Base-by-base conservation (phyloP, 768 basidiomycete genomes). In the Pseudohyphozyma bogoriensis region DNA sequence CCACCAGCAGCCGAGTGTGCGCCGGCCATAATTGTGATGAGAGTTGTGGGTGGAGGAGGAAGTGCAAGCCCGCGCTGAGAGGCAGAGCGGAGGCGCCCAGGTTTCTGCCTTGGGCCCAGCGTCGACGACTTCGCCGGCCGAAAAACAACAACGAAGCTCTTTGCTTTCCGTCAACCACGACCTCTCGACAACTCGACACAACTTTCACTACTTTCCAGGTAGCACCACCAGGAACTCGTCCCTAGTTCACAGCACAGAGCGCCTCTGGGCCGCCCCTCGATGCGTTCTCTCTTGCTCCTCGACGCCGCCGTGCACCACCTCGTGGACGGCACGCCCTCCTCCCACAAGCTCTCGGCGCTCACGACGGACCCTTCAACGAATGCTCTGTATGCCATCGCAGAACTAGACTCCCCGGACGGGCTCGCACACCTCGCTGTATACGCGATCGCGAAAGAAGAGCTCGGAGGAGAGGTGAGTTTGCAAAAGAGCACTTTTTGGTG, bases 281-380 rank as follows among this genome's bases (percentile, higher is more conserved):
- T 67, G 66, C 56, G 66, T n/a, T 67, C 66, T 29, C 56, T 67
- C 49, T 20, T 50, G 9, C 36, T 64, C 40, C 60, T 63, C 57
- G 36, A 33, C 28, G 56, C 47, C 28, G 8, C 37, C 18, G 24
- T 18, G 36, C 35, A 37, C 24, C 33, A 52, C 35, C 47, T 49
- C 47, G 47, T 49, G 28, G 28, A 29, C 28, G 16, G 11, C 11
- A 37, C 28, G 28, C 13, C 35, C 36, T 15, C 12, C 8, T 2
- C n/a, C 7, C 24, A 35, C 6, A 22, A 15, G 1, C 24, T 52
- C 36, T n/a, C 51, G 28, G 33, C n/a, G 15, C 22, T 52, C 51
- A 37, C 51, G 20, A 28, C 51, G 36, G 65, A 66, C 47, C 58
- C 65, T 1, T 50, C 42, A 0, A 57, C 60, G 24, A 28, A 52